Base-by-base conservation (phyloP, 495 filamentous ascomycete species). In the Podospora tetraspora region DNA sequence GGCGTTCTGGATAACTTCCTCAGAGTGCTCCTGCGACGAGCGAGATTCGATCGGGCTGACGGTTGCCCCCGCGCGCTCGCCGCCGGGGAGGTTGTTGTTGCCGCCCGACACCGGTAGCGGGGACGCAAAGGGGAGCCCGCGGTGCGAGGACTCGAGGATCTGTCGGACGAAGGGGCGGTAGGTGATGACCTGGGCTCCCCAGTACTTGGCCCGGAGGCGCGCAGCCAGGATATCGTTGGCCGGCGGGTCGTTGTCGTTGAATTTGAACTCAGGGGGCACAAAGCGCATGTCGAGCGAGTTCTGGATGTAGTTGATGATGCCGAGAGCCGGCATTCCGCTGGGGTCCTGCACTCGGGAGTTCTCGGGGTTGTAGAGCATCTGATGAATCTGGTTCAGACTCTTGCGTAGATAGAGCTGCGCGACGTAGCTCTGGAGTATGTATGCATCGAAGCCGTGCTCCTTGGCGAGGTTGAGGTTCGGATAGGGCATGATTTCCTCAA, bases 131-230 rank as follows among this genome's bases (percentile, higher is more conserved):
- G 43, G 43, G 43, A 52, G 43, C 0, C 43, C 43, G 43, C 43
- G 43, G 58, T 73, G 72, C 74, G 80, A 71, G 77, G 78, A 64
- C 75, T 79, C 81, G 70, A 84, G 91, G 78, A 75, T 94, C 77
- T 66, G 85, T 82, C 73, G 88, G 76, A 99, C 78, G 68, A 95
- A 91, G 2, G 91, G 92, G 43, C 95, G 85, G 75, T 94, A 90
- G 19, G 95, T 93, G 74, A 99, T 93, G 61, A 96, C 93, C 57
- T 87, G 85, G 0, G 93, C 94, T 24, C 95, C 95, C 79, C 92
- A 97, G 77, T 94, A 97, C 73, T 99, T 99, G 7, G 92, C 95
- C 29, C 95, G 88, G 62, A 97, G 84, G 5, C 95, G 88, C 21
- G 95, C 94, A 8, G 84, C 83, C 24, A 97, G 89, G 66, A 99